Percentiles rank a stretch among this genome's conserved stretches.
Evolutionary conservation across 2,329 filamentous ascomycete genomes (phyloP).

Genomic region (Sclerotinia nivalis): DNA sequence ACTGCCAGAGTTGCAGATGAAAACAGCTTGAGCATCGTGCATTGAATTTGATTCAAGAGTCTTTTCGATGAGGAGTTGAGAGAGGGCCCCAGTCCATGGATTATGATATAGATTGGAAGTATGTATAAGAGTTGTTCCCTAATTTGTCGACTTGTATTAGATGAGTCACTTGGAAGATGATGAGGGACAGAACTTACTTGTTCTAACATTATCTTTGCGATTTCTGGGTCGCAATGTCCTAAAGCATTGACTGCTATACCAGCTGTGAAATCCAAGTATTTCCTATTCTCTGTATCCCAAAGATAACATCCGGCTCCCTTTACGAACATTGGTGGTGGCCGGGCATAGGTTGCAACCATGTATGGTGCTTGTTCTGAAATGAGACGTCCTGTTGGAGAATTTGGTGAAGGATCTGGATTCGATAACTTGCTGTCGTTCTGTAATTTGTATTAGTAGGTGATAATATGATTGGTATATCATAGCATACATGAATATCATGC

Average conservation of each 20-base stretch:
- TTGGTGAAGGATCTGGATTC: slow-evolving; percentile 70
- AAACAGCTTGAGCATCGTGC: slow-evolving; percentile 76
- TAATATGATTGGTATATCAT: slow-evolving; percentile 7
- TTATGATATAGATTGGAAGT: slow-evolving; percentile 98
- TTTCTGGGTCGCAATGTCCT: slow-evolving; percentile 83
- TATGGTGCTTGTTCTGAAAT: slow-evolving; percentile 76
- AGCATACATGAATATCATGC: slow-evolving; percentile 43
- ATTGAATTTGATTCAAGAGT: slow-evolving; percentile 80
- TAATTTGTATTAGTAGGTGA: slow-evolving; percentile 22
- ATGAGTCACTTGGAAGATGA: slow-evolving; percentile 1
- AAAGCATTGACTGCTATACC: slow-evolving; percentile 95
- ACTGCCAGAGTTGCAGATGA: slow-evolving; percentile 93
- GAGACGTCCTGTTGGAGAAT: slow-evolving; percentile 73
- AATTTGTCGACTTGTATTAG: slow-evolving; percentile 6
- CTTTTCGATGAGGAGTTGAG: slow-evolving; percentile 78
- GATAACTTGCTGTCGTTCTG: slow-evolving; percentile 49
- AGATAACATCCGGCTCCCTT: slow-evolving; percentile 84
- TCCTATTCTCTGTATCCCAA: slow-evolving; percentile 85
- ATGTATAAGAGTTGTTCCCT: slow-evolving; percentile 78
- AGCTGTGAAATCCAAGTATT: slow-evolving; percentile 91
- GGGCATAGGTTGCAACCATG: slow-evolving; percentile 95
- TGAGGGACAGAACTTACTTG: slow-evolving; percentile 57
- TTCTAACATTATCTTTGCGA: slow-evolving; percentile 72
- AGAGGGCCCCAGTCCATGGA: slow-evolving; percentile 88
- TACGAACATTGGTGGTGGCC: slow-evolving; percentile 86